phyloP scores from a whole-genome alignment of 257 asterid genomes.

The Cinchona pubescens region DNA sequence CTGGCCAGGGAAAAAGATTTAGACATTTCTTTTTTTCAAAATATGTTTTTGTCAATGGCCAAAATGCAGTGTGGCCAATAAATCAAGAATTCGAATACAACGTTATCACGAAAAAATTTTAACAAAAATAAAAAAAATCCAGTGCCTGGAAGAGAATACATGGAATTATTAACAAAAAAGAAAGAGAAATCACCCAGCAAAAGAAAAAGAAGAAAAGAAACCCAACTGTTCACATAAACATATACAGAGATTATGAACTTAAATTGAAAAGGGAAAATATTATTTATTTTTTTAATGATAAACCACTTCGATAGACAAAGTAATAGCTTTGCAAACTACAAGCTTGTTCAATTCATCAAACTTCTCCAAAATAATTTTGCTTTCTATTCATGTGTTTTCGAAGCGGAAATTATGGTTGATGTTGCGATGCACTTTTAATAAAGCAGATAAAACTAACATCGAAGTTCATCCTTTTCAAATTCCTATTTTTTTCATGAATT shows the following conservation, averaged over 20 bases:
- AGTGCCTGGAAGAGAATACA: neutral
- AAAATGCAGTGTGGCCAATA: neutral
- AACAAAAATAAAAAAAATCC: too few species aligned
- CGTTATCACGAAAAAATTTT: too few species aligned
- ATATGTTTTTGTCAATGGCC: neutral
- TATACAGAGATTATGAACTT: too few species aligned
- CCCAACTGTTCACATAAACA: neutral
- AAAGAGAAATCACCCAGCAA: neutral
- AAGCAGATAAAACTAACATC: neutral
- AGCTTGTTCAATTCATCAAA: neutral
- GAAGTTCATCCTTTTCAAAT: constrained; percentile 2
- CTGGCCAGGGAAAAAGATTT: neutral
- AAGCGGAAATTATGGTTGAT: neutral
- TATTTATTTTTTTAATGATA: neutral
- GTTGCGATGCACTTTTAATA: neutral
- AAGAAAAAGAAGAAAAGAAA: neutral
- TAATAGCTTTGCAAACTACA: neutral
- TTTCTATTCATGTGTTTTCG: neutral
- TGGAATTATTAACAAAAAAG: neutral
- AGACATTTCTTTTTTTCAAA: neutral
- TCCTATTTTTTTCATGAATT: neutral
- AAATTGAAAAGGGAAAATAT: neutral
- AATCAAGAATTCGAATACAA: too few species aligned
- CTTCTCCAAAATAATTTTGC: neutral
- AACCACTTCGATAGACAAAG: neutral